Base-by-base conservation (phyloP, 495 filamentous ascomycete species). In the Tuber borchii region DNA sequence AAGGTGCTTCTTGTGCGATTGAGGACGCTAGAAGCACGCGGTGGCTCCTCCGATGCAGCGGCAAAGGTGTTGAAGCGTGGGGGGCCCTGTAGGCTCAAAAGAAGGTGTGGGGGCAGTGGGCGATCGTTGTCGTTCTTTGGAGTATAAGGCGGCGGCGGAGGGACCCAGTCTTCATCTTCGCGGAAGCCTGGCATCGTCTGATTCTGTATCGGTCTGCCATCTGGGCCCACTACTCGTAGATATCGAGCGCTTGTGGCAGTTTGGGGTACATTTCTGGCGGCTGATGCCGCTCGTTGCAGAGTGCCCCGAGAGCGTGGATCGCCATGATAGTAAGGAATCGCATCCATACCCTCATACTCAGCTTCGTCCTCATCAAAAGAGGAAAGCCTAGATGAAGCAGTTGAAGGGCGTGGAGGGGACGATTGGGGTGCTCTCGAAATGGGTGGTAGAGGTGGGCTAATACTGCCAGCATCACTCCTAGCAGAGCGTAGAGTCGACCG, bases 161-260 rank as follows among this genome's bases (percentile, higher is more conserved):
- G 92, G 10, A 94, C 92, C 94, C 94, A 97, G 78, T 97, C 94
- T 6, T 93, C 93, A 81, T 97, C 92, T 76, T 91, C 94, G 16
- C 74, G 74, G n/a, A 74, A 70, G 31, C 80, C 74, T 26, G 69
- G 73, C 26, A 72, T 42, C 19, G 71, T 69, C 83, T 96, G 93
- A 84, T 96, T 92, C 17, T 93, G 93, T 74, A 93, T 87, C 26
- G 87, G 85, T 46, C 90, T 86, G 20, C 90, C 91, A 82, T 92
- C 90, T 40, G 92, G 88, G 82, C 73, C 91, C 84, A 70, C 90
- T 88, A 83, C 91, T 87, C 70, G 91, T 85, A 39, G 89, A 71
- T 82, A 82, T 22, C 81, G 77, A 85, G 75, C 87, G 84, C 80
- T 88, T 87, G 69, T 87, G 82, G 48, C 86, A 79, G 71, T 78